These are phyloP conservation scores for Pezicula rhizophila DNA, from an alignment of 2,329 filamentous ascomycete species.

Conservation along the genomic window DNA sequence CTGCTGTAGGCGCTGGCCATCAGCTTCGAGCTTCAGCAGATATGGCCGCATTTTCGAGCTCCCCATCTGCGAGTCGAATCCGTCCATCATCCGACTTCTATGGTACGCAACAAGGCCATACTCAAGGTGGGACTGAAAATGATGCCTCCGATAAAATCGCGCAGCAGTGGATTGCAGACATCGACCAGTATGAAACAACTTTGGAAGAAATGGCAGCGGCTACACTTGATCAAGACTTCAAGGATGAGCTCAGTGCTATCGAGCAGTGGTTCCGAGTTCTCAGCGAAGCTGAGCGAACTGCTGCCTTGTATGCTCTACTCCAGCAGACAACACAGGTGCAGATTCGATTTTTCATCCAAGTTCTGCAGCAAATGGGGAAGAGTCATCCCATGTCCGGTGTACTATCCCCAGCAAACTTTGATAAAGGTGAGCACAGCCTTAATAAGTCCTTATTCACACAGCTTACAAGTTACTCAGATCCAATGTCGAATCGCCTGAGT, in stretches of 20 bases:
- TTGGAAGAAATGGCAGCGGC: constrained; percentile 98
- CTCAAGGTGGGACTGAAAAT: constrained; percentile 60
- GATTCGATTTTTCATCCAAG: constrained; percentile 98
- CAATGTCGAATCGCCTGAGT: constrained; percentile 91
- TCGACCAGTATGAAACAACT: constrained; percentile 98
- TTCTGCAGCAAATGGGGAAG: constrained; percentile 98
- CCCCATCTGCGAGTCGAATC: constrained; percentile 69
- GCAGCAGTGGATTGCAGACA: constrained; percentile 98
- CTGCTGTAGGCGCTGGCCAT: constrained; percentile 69
- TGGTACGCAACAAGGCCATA: constrained; percentile 63
- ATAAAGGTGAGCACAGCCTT: constrained; percentile 64
- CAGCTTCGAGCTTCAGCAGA: constrained; percentile 93
- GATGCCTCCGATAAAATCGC: constrained; percentile 90
- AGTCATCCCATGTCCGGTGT: constrained; percentile 96
- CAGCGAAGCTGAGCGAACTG: constrained; percentile 93
- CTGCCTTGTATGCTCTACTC: constrained; percentile 87
- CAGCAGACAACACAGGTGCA: constrained; percentile 99
- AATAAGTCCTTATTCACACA: background rate
- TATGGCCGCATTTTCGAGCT: constrained; percentile 75
- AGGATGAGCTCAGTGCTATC: constrained; percentile 96
- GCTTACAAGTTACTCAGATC: constrained; percentile 51
- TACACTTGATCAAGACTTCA: constrained; percentile 98
- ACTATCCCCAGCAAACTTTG: constrained; percentile 89
- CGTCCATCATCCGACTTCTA: constrained; percentile 95
- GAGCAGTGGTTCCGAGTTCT: constrained; percentile 99